These are phyloP conservation scores for Hondaea fermentalgiana DNA, from an alignment of 108 stramenopile species.

Conservation along the genomic window DNA sequence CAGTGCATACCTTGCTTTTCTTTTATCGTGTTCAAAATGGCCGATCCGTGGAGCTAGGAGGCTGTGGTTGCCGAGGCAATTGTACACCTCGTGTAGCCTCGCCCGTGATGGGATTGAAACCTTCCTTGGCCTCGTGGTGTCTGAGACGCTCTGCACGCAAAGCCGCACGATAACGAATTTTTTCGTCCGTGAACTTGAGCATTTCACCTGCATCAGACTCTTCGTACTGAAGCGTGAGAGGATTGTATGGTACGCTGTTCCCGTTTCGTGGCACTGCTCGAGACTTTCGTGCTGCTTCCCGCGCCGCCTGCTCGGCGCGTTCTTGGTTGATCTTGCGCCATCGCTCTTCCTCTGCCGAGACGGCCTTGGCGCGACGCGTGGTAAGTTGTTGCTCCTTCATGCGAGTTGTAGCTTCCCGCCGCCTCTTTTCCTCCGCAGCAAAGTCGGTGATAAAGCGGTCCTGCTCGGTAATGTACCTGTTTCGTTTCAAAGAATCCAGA, in stretches of 20 bases:
- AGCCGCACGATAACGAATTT: neutral
- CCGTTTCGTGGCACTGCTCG: neutral
- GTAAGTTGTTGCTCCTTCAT: neutral
- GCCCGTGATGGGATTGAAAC: neutral
- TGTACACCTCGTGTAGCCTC: neutral
- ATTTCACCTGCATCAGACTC: neutral
- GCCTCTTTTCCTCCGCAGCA: constrained; percentile 6
- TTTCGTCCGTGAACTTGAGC: neutral
- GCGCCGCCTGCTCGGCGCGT: neutral
- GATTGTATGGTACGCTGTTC: constrained; percentile 14
- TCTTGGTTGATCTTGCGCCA: neutral
- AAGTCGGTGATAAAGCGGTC: constrained; percentile 1
- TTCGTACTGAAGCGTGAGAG: constrained; percentile 3
- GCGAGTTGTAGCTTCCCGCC: neutral
- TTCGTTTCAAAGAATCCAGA: neutral
- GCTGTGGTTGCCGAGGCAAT: neutral
- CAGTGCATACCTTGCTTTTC: too few relatives aligned
- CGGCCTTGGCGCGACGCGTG: neutral
- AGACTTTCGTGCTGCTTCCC: neutral
- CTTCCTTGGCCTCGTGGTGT: constrained; percentile 2
- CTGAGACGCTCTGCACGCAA: neutral
- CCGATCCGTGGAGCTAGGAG: neutral
- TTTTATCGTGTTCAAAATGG: neutral
- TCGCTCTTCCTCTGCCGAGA: neutral
- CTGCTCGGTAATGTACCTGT: neutral